Percentiles rank a stretch among this genome's conserved stretches.
phyloP scores from a whole-genome alignment of 1,284 basidiomycete genomes.

The Heterobasidion parviporum region DNA sequence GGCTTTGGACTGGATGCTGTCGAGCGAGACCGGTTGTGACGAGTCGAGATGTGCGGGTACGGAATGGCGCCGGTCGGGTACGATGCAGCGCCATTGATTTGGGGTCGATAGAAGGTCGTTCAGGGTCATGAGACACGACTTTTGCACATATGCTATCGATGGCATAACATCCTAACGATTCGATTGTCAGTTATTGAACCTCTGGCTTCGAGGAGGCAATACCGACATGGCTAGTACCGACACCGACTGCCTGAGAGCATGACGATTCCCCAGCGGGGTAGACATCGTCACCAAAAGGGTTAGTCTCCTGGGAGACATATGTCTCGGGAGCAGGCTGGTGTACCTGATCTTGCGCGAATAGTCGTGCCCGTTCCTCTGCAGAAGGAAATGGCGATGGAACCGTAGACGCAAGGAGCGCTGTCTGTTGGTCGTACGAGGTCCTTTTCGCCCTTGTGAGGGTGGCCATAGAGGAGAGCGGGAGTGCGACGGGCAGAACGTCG shows the following conservation, averaged over 20 bases:
- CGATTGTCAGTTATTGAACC: background rate
- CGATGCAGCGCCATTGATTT: conserved; percentile 43
- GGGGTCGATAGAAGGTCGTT: conserved; percentile 57
- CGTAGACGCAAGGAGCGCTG: background rate
- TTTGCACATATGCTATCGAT: conserved; percentile 62
- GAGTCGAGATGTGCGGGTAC: conserved; percentile 36
- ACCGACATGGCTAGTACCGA: background rate
- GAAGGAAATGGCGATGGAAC: conserved; percentile 4
- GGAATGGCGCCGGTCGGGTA: conserved; percentile 58
- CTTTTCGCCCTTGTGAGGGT: conserved; percentile 3
- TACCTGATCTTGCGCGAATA: background rate
- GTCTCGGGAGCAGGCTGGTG: background rate
- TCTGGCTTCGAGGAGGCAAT: background rate
- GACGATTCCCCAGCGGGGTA: background rate
- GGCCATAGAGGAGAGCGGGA: background rate
- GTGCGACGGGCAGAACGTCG: too few relatives aligned
- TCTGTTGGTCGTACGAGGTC: conserved; percentile 1
- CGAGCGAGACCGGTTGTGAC: conserved; percentile 19
- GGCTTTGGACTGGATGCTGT: conserved; percentile 28
- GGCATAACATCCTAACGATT: conserved; percentile 44
- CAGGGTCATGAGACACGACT: conserved; percentile 64
- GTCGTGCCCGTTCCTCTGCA: background rate
- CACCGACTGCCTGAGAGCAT: background rate
- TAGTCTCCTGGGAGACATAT: background rate
- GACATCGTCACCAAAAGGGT: background rate